A percentile compares a stretch with the other conserved stretches of the same genome.
Evolutionary conservation across 495 filamentous ascomycete genomes (phyloP).

Genomic region (Hypoxylon rickii): DNA sequence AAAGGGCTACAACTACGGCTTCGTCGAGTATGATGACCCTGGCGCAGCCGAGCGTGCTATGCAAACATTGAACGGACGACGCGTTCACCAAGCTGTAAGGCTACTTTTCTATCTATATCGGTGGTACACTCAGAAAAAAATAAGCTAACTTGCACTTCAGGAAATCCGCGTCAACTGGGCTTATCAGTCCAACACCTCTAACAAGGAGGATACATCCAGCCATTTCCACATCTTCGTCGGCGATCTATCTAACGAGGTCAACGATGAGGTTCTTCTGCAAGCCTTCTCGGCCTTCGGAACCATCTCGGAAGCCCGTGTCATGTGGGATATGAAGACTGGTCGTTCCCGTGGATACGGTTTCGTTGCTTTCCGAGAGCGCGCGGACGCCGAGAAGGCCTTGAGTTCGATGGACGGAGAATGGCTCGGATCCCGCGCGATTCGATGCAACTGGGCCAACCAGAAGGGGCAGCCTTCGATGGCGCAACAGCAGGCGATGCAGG

Average conservation of each 20-base stretch:
- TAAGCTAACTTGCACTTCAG: slow-evolving; percentile 52
- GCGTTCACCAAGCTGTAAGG: slow-evolving; percentile 91
- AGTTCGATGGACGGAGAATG: slow-evolving; percentile 99
- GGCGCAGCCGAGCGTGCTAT: slow-evolving; percentile 95
- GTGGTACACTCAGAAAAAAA: not conserved
- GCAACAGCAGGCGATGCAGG: slow-evolving; percentile 94
- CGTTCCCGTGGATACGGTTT: slow-evolving; percentile 97
- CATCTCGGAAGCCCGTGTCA: slow-evolving; percentile 98
- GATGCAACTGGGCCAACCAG: slow-evolving; percentile 99
- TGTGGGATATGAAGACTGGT: slow-evolving; percentile 99
- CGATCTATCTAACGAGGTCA: slow-evolving; percentile 98
- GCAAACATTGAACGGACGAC: slow-evolving; percentile 91
- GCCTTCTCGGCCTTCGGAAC: slow-evolving; percentile 96
- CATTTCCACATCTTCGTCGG: slow-evolving; percentile 99
- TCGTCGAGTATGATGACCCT: slow-evolving; percentile 98
- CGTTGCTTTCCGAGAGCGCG: slow-evolving; percentile 93
- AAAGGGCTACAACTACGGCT: slow-evolving; percentile 99
- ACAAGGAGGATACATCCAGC: slow-evolving; percentile 97
- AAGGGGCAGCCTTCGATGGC: slow-evolving; percentile 98
- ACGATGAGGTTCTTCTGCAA: slow-evolving; percentile 92
- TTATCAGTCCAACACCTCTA: slow-evolving; percentile 92
- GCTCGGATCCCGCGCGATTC: slow-evolving; percentile 97
- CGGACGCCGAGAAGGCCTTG: slow-evolving; percentile 93
- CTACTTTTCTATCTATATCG: slow-evolving; percentile 6
- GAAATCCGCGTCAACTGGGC: slow-evolving; percentile 99